Percentiles rank a stretch among this genome's conserved stretches.
phyloP scores from a whole-genome alignment of 2,329 filamentous ascomycete genomes.

The Alternaria tenuissima region DNA sequence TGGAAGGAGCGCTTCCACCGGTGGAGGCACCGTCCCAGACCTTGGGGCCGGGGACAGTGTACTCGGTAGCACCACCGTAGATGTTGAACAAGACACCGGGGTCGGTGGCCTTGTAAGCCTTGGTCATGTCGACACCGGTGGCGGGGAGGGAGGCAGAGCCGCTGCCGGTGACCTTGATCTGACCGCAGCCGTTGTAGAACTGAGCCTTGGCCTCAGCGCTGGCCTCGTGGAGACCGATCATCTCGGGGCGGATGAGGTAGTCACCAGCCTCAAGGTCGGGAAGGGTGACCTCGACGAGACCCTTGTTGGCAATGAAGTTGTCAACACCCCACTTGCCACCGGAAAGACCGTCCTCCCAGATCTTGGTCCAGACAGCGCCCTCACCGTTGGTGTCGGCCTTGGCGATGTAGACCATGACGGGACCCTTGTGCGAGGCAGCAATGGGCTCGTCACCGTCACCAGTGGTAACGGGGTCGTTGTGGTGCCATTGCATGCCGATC shows the following conservation, averaged over 20 bases:
- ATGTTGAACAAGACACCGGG: constrained; percentile 53
- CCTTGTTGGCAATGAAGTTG: constrained; percentile 52
- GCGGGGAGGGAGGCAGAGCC: constrained; percentile 41
- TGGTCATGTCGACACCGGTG: constrained; percentile 56
- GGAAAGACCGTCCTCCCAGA: constrained; percentile 50
- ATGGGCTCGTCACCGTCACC: constrained; percentile 61
- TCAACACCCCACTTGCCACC: constrained; percentile 50
- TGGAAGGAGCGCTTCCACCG: constrained; percentile 20
- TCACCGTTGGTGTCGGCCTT: constrained; percentile 53
- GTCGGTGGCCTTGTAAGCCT: constrained; percentile 52
- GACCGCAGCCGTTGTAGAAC: constrained; percentile 56
- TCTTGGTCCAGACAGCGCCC: constrained; percentile 60
- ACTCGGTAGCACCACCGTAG: constrained; percentile 45
- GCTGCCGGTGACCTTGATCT: constrained; percentile 49
- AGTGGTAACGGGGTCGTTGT: constrained; percentile 49
- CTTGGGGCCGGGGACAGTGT: constrained; percentile 52
- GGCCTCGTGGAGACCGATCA: constrained; percentile 55
- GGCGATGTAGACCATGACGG: constrained; percentile 62
- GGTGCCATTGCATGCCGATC: constrained; percentile 59
- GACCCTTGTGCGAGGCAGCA: constrained; percentile 61
- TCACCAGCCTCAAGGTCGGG: constrained; percentile 49
- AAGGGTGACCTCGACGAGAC: constrained; percentile 50
- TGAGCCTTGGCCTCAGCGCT: constrained; percentile 48
- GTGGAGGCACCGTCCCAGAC: constrained; percentile 43
- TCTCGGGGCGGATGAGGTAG: constrained; percentile 55